Evolutionary conservation across 495 filamentous ascomycete genomes (phyloP).

Genomic region (Xylaria castorea): DNA sequence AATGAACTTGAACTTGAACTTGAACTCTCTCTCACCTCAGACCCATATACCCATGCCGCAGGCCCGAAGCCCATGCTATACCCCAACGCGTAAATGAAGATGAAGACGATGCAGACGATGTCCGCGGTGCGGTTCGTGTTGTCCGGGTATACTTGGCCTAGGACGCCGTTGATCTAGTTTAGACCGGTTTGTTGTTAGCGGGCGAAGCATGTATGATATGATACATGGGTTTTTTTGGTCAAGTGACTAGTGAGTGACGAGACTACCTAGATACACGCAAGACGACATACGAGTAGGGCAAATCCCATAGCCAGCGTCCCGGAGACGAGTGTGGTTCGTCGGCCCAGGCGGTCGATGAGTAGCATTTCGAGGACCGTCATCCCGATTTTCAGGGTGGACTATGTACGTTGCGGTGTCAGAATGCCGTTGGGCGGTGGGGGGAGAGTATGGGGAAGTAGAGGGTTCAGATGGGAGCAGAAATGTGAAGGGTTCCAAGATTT

Average conservation of each 20-base stretch:
- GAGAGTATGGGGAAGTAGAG: not conserved
- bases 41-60: conserved; percentile 64
- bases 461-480: no score
- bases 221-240: no score
- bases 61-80: conserved; percentile 65
- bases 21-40: conserved; percentile 49
- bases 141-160: conserved; percentile 58
- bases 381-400: conserved; percentile 56
- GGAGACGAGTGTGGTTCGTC: conserved; percentile 50
- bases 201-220: not conserved
- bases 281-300: conserved; percentile 52
- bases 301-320: conserved; percentile 56
- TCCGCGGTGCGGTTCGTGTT: conserved; percentile 58
- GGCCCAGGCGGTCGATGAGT: conserved; percentile 56
- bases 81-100: conserved; percentile 64
- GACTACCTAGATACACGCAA: no score
- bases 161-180: conserved; percentile 58
- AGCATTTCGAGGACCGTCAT: conserved; percentile 58
- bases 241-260: no score
- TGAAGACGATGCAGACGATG: conserved; percentile 60
- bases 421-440: no score
- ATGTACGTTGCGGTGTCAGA: not conserved
- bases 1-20: no score
- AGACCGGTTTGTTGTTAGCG: conserved; percentile 1
- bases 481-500: no score